Percentiles rank a stretch among this genome's conserved stretches.
These are phyloP conservation scores for Cladosporium sp. DNA, from an alignment of 2,329 filamentous ascomycete species.

Conservation along the genomic window DNA sequence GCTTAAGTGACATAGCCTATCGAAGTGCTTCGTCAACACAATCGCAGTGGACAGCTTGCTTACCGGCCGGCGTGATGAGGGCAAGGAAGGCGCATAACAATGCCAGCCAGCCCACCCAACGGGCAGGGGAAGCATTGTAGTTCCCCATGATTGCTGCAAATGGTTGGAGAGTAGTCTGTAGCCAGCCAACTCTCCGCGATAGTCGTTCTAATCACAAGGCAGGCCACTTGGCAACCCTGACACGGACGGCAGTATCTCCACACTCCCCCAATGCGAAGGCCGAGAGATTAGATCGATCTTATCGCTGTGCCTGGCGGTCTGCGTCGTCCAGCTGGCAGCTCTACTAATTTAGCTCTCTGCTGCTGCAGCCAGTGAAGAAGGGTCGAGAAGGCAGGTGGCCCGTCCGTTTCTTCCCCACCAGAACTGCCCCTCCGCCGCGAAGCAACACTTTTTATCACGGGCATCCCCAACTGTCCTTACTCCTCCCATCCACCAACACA, in stretches of 20 bases:
- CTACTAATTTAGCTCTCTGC: background rate
- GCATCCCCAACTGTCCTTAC: background rate
- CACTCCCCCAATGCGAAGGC: background rate
- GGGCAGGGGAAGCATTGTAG: slow-evolving; percentile 42
- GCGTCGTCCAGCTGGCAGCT: background rate
- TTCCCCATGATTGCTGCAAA: slow-evolving; percentile 16
- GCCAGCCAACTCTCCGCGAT: background rate
- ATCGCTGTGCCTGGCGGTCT: background rate
- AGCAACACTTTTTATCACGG: slow-evolving; percentile 4
- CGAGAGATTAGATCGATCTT: slow-evolving; percentile 4
- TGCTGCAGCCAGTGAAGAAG: background rate
- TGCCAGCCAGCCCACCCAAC: slow-evolving; percentile 60
- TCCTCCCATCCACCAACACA: slow-evolving; percentile 30
- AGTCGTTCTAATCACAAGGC: background rate
- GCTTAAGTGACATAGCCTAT: background rate
- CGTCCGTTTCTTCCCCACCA: background rate
- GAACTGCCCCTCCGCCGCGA: background rate
- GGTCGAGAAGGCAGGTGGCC: background rate
- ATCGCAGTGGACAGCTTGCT: slow-evolving; percentile 1
- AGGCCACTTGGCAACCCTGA: slow-evolving; percentile 2
- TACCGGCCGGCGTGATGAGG: slow-evolving; percentile 62
- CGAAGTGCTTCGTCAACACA: background rate
- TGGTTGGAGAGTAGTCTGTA: background rate
- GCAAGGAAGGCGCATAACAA: slow-evolving; percentile 56
- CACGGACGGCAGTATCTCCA: background rate